Conservation (phyloP, 495 filamentous ascomycete genomes). For the Aspergillus cavernicola region DNA sequence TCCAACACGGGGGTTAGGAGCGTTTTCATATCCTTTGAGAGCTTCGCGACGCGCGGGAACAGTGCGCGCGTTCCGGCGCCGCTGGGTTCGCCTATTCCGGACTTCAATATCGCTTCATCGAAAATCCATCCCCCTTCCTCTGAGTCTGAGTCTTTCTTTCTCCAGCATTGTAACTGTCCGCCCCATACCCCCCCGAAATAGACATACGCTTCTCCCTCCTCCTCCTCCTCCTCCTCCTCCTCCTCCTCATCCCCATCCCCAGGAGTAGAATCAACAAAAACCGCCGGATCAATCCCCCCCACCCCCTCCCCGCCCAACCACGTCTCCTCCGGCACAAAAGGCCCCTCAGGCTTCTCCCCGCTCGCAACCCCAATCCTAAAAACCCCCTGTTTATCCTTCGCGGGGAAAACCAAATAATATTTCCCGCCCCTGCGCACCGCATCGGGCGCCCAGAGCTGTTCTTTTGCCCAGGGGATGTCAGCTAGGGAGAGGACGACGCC, state of each 20-base stretch:
- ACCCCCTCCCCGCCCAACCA: conserved; percentile 35
- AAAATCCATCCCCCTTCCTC: conserved; percentile 33
- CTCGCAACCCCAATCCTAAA: conserved; percentile 61
- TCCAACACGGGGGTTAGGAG: conserved; percentile 49
- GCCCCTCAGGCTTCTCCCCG: conserved; percentile 40
- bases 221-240: background rate
- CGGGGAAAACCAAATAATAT: conserved; percentile 49
- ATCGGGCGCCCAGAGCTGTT: conserved; percentile 49
- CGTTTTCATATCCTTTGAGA: conserved; percentile 59
- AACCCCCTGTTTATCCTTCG: conserved; percentile 43
- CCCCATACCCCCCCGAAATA: conserved; percentile 63
- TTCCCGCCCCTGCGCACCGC: conserved; percentile 43
- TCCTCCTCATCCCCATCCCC: background rate
- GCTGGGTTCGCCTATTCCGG: conserved; percentile 51
- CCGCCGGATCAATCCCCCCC: conserved; percentile 49
- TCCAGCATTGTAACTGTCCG: conserved; percentile 62
- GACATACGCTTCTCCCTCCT: conserved; percentile 32
- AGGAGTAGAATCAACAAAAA: conserved; percentile 38
- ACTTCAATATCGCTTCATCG: too few relatives aligned
- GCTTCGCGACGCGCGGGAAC: conserved; percentile 56
- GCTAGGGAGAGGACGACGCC: conserved; percentile 34
- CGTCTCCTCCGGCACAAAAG: conserved; percentile 37
- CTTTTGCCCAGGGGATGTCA: conserved; percentile 44
- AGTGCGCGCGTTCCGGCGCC: conserved; percentile 48
- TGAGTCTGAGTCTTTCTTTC: conserved; percentile 10